A percentile compares a stretch with the other conserved stretches of the same genome.
These are phyloP conservation scores for Tuber microsphaerosporum DNA, from an alignment of 495 filamentous ascomycete species.

Conservation along the genomic window DNA sequence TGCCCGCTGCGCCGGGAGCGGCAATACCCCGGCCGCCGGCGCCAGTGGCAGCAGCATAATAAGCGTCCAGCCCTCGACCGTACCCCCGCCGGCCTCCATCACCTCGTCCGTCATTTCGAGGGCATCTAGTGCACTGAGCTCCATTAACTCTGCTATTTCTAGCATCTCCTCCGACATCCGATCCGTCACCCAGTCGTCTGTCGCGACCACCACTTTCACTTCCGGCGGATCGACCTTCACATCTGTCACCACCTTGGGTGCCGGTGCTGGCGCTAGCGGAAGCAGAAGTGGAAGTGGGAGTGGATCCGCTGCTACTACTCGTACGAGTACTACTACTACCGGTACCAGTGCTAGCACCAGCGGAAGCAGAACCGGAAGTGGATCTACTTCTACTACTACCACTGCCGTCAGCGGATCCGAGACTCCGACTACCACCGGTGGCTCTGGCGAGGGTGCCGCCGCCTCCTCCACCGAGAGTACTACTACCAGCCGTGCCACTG, in stretches of 20 bases:
- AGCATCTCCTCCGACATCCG: not conserved
- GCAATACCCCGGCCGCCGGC: not conserved
- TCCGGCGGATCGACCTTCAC: not conserved
- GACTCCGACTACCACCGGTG: not conserved
- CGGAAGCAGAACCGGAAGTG: not conserved
- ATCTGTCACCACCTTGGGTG: not conserved
- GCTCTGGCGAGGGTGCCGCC: not conserved
- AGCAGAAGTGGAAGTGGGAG: too few relatives aligned
- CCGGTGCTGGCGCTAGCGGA: not conserved
- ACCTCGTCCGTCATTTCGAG: not conserved
- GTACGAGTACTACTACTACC: too few relatives aligned
- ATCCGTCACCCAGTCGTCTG: not conserved
- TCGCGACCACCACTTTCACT: not conserved
- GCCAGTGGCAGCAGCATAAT: not conserved
- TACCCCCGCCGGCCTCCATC: not conserved
- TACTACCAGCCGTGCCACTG: not conserved
- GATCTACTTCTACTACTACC: not conserved
- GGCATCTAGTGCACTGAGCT: not conserved
- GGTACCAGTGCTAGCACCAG: too few relatives aligned
- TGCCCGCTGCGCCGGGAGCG: not conserved
- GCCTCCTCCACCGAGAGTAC: not conserved
- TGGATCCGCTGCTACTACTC: too few relatives aligned
- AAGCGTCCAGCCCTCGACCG: not conserved
- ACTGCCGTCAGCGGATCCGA: not conserved
- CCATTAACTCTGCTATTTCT: not conserved